These are phyloP conservation scores for Boletus tylopilopsis DNA, from an alignment of 768 basidiomycete genomes.

Conservation along the genomic window DNA sequence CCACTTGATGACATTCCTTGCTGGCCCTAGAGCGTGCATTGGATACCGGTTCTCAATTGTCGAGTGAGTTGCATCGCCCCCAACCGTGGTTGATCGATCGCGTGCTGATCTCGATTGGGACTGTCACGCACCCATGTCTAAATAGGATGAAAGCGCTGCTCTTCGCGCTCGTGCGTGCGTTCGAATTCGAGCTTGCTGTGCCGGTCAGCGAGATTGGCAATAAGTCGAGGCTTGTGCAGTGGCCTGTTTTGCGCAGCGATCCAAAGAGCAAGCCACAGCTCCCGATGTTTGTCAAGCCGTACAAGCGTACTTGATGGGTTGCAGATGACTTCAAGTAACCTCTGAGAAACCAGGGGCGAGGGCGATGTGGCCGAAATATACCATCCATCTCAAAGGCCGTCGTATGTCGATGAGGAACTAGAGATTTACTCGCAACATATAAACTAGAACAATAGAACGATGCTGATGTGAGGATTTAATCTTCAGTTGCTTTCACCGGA, in stretches of 20 bases:
- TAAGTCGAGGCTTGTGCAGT: background rate
- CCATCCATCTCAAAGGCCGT: too few relatives aligned
- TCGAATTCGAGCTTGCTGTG: constrained; percentile 9
- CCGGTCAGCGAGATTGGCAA: constrained; percentile 3
- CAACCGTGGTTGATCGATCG: too few relatives aligned
- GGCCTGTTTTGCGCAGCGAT: constrained; percentile 9
- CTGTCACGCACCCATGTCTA: background rate
- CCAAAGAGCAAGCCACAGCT: constrained; percentile 2
- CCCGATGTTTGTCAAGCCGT: constrained; percentile 6
- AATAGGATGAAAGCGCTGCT: constrained; percentile 7
- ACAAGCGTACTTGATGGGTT: background rate
- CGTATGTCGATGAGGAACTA: too few relatives aligned
- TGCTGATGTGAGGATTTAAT: too few relatives aligned
- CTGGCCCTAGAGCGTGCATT: constrained; percentile 63
- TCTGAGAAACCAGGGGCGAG: too few relatives aligned
- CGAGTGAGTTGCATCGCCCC: constrained; percentile 47
- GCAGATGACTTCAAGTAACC: too few relatives aligned
- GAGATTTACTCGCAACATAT: too few relatives aligned
- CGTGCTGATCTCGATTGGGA: background rate
- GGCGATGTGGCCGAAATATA: too few relatives aligned
- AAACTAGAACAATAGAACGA: too few relatives aligned
- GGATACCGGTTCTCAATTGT: constrained; percentile 63
- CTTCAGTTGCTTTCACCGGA: too few relatives aligned
- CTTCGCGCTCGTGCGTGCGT: constrained; percentile 9
- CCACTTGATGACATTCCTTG: constrained; percentile 57